Evolutionary conservation across 2,329 filamentous ascomycete genomes (phyloP), one percentile per base, ranked within the genome.

Genomic region (Curvularia sp.): DNA sequence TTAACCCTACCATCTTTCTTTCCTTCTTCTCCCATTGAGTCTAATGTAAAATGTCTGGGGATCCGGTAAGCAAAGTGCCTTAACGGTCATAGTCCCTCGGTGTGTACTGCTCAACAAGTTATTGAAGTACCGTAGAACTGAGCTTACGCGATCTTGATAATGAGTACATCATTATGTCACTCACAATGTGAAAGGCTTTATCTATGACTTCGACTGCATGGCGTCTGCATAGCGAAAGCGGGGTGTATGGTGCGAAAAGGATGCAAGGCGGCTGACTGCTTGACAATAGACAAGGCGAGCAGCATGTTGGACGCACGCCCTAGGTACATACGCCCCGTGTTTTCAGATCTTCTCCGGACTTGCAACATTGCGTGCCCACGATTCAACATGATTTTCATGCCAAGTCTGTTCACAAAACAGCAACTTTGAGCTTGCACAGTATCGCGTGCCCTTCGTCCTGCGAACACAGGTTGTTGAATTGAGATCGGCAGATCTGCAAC

Each of bases 21-120:
- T 33, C 6, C 38, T 50, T 41, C 15, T 50, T 41, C 24, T 41
- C 38, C 18, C 15, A 15, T 28, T 18, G 12, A 28, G 22, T 28
- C 20, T 26, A 26, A 10, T 15, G 5, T 13, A 35, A n/a, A n/a
- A 39, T 22, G 18, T 18, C 35, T 41, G 48, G 48, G 48, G 48
- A 50, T 41, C 48, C 48, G 48, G 22, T 15, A 28, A 50, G 48
- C 15, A 39, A 22, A 28, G 15, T 28, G 47, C 22, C 24, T 39
- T 26, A 13, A 22, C n/a, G 28, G 44, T 12, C 28, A 33, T 20
- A 31, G 28, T 22, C n/a, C n/a, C 28, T 47, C 13, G 1, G 38
- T 50, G 48, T 41, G 33, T 41, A n/a, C 15, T 50, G 33, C 15
- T 26, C 12, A 41, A 26, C 22, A 28, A 20, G 33, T 15, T 50